Evolutionary conservation across 768 basidiomycete species (phyloP).

Genomic region (Collybia mongolica): DNA sequence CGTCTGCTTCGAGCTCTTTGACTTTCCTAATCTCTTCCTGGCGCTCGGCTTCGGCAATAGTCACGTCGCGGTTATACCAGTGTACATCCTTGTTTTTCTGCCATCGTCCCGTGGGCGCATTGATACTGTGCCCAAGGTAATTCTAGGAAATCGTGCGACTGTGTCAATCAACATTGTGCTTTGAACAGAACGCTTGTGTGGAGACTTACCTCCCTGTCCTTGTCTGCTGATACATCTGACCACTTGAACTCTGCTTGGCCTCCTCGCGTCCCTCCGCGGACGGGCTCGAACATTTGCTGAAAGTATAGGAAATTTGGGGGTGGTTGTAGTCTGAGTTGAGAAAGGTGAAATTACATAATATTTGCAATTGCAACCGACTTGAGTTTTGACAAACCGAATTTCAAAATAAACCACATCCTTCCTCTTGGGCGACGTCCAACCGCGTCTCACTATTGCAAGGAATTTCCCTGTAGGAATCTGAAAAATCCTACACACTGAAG

Average conservation of each 20-base stretch:
- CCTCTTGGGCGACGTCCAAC: too few species aligned
- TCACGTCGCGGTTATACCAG: slow-evolving; percentile 82
- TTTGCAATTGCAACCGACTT: too few species aligned
- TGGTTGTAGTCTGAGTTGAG: background rate
- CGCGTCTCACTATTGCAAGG: too few species aligned
- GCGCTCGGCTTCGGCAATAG: slow-evolving; percentile 42
- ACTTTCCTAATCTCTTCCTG: slow-evolving; percentile 75
- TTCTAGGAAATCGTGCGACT: slow-evolving; percentile 48
- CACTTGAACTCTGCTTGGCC: slow-evolving; percentile 92
- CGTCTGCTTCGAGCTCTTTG: slow-evolving; percentile 90
- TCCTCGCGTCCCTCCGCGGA: slow-evolving; percentile 88
- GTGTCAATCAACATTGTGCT: background rate
- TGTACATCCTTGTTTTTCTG: slow-evolving; percentile 97
- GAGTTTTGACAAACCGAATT: too few species aligned
- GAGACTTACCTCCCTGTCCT: slow-evolving; percentile 77
- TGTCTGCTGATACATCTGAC: slow-evolving; percentile 88
- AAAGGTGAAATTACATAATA: background rate
- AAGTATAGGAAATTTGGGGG: background rate
- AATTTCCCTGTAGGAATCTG: too few species aligned
- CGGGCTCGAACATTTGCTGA: slow-evolving; percentile 72
- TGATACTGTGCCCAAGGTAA: slow-evolving; percentile 93
- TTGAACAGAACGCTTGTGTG: slow-evolving; percentile 8
- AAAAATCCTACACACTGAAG: too few species aligned
- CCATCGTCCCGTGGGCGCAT: slow-evolving; percentile 95
- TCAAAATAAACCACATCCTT: too few species aligned